Conservation (phyloP, 2,329 filamentous ascomycete species). For the Pyricularia pennisetigena region DNA sequence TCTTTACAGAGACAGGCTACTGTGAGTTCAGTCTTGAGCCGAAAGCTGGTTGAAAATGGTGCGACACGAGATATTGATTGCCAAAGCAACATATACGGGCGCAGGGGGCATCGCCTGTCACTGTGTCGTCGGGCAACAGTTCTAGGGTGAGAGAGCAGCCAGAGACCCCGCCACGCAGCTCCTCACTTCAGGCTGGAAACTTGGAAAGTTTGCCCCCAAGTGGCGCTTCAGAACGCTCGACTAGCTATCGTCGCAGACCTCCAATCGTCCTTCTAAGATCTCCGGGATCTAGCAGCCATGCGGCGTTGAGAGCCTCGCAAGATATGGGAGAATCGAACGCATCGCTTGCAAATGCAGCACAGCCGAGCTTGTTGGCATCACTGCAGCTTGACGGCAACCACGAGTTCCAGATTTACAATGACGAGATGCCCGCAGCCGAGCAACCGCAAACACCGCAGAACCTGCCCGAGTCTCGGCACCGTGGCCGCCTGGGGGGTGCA, state of each 20-base stretch:
- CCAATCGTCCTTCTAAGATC: neutral
- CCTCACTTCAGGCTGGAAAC: neutral
- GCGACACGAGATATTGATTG: neutral
- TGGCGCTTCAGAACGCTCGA: neutral
- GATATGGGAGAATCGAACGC: neutral
- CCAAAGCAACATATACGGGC: neutral
- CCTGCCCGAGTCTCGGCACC: slow-evolving; percentile 37
- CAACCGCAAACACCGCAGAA: slow-evolving; percentile 42
- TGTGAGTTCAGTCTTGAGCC: neutral
- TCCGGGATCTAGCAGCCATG: neutral
- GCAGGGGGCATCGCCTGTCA: neutral
- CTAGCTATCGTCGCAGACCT: neutral
- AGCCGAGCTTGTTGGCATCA: neutral
- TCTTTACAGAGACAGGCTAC: neutral
- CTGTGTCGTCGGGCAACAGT: neutral
- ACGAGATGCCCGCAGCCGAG: slow-evolving; percentile 27
- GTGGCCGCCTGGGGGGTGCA: slow-evolving; percentile 28
- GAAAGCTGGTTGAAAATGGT: neutral
- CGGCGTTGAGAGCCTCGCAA: neutral
- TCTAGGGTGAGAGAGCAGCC: neutral
- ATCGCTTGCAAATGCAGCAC: neutral
- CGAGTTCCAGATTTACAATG: slow-evolving; percentile 34
- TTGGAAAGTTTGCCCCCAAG: neutral
- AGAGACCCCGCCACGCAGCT: neutral
- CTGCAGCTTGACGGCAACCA: slow-evolving; percentile 3